phyloP scores from a whole-genome alignment of 192 early-diverging fungal genomes.

The Backusella mclennaniae region DNA sequence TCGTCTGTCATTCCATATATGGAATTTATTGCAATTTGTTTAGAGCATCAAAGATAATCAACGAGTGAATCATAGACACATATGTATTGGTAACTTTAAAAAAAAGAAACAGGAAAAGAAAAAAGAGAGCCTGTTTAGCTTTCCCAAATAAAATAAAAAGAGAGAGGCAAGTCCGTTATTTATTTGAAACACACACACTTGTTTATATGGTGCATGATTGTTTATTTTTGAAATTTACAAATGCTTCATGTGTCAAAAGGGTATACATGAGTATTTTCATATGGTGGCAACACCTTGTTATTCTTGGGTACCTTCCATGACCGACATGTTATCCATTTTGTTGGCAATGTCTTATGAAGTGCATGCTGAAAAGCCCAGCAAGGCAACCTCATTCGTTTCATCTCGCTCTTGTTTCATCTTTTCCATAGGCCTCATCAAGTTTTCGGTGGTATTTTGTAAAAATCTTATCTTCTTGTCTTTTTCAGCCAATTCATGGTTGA shows the following conservation, averaged over 20 bases:
- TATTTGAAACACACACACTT: neutral
- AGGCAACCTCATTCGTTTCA: neutral
- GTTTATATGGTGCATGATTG: neutral
- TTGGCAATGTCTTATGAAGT: neutral
- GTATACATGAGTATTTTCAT: neutral
- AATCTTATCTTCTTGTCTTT: neutral
- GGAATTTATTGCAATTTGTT: too few species aligned
- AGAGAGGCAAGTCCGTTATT: too few species aligned
- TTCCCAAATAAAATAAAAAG: too few species aligned
- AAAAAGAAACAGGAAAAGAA: too few species aligned
- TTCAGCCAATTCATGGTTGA: neutral
- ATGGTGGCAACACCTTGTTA: neutral
- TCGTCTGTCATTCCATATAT: too few species aligned
- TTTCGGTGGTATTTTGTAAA: neutral
- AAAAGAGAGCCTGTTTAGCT: too few species aligned
- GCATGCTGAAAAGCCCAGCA: neutral
- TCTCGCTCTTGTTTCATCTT: neutral
- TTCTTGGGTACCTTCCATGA: neutral
- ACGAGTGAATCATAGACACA: too few species aligned
- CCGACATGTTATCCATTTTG: neutral
- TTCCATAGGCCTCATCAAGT: neutral
- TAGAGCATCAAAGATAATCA: too few species aligned
- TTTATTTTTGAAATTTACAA: neutral
- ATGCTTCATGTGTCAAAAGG: too few species aligned
- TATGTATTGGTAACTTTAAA: too few species aligned